These are phyloP conservation scores for Xylaria sp. DNA, from an alignment of 495 filamentous ascomycete genomes.

Conservation along the genomic window DNA sequence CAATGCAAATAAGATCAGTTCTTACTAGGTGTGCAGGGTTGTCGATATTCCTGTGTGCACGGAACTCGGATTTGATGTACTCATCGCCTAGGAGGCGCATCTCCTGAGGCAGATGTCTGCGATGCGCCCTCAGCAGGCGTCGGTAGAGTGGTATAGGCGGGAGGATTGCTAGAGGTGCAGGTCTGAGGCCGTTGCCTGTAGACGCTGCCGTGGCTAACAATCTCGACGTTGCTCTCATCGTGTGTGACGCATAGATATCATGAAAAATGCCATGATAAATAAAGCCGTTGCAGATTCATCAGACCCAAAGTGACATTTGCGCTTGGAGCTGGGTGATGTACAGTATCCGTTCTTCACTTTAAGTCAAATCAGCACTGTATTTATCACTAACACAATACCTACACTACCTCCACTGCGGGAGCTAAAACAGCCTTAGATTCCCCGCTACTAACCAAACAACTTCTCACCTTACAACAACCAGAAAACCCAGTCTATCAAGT, in stretches of 20 bases:
- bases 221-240: conserved; percentile 41
- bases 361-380: not conserved
- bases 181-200: conserved; percentile 43
- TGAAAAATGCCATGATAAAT: conserved; percentile 5
- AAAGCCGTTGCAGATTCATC: not conserved
- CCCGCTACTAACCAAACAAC: not conserved
- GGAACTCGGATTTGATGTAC: conserved; percentile 91
- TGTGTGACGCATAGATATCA: conserved; percentile 15
- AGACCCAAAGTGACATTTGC: not conserved
- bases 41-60: conserved; percentile 79
- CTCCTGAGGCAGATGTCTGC: conserved; percentile 73
- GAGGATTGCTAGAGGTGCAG: conserved; percentile 75
- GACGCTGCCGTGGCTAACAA: conserved; percentile 42
- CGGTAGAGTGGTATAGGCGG: conserved; percentile 93
- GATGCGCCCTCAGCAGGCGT: conserved; percentile 83
- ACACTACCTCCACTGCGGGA: conserved; percentile 7
- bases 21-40: conserved; percentile 91
- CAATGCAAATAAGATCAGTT: not conserved
- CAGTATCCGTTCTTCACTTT: not conserved
- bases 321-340: not conserved
- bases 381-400: not conserved
- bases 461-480: not conserved
- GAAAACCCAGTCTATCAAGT: not conserved
- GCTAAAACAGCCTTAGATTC: not conserved
- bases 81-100: conserved; percentile 86